Evolutionary conservation across 164 flowering plant species (phyloP).

Genomic region (Magnolia kwangsiensis): DNA sequence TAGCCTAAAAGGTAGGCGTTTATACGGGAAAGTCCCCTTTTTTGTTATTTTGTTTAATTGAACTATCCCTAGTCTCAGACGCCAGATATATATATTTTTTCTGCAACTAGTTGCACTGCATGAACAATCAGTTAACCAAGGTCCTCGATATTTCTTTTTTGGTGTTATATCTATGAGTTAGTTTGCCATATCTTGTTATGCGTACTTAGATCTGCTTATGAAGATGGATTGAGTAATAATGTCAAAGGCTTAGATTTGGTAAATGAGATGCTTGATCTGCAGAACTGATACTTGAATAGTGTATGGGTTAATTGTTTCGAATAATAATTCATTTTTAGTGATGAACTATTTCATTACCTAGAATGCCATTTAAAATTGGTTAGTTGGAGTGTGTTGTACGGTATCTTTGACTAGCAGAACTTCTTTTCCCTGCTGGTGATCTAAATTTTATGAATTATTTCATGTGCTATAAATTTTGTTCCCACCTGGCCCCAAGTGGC

Average conservation of each 20-base stretch:
- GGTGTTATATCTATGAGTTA: neutral
- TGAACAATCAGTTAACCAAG: neutral
- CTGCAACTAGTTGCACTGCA: neutral
- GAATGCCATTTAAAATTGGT: neutral
- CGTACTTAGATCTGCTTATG: neutral
- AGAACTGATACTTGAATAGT: neutral
- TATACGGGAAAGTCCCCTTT: too few species aligned
- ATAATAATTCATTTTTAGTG: neutral
- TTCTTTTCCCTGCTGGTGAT: neutral
- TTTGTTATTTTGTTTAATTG: too few species aligned
- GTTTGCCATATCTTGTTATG: neutral
- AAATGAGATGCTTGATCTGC: neutral
- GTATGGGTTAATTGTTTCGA: neutral
- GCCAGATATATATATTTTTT: too few species aligned
- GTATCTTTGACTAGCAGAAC: neutral
- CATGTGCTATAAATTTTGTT: neutral
- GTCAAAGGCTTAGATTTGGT: neutral
- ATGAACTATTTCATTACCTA: neutral
- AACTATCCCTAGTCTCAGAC: too few species aligned
- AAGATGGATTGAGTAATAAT: neutral
- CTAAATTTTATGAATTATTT: neutral
- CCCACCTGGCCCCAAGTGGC: neutral
- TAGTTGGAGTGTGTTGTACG: too few species aligned
- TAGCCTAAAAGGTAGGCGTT: too few species aligned
- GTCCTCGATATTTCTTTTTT: neutral